Conservation (phyloP, 441 rosid genomes). For the Pelargonium fulgidum region DNA sequence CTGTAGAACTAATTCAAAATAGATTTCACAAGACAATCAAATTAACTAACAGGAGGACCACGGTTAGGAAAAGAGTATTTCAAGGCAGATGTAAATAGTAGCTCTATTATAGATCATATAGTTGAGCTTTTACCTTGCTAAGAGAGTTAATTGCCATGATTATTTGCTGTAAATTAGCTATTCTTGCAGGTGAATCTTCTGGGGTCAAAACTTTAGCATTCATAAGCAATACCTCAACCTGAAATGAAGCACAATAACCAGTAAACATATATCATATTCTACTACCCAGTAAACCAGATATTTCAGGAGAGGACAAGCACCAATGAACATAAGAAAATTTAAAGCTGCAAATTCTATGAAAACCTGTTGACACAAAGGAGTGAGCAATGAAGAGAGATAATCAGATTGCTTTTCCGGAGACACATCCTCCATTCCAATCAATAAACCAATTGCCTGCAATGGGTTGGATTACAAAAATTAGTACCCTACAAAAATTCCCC, state of each 20-base stretch:
- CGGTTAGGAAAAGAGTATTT: too few relatives aligned
- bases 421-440: constrained; percentile 87
- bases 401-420: constrained; percentile 75
- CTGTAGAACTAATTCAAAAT: too few relatives aligned
- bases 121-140: constrained; percentile 62
- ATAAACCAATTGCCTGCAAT: constrained; percentile 75
- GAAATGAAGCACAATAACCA: constrained; percentile 23
- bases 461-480: constrained; percentile 12
- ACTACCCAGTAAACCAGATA: background rate
- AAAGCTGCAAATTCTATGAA: constrained; percentile 9
- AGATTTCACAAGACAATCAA: too few relatives aligned
- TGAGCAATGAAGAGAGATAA: constrained; percentile 75
- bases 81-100: background rate
- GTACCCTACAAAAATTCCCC: background rate
- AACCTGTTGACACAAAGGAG: constrained; percentile 92
- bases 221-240: constrained; percentile 62
- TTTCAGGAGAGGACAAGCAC: background rate
- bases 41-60: too few relatives aligned
- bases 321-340: background rate
- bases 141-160: constrained; percentile 85
- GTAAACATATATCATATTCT: constrained; percentile 14
- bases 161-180: constrained; percentile 60
- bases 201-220: constrained; percentile 42
- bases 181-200: constrained; percentile 50
- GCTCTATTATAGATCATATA: background rate